Evolutionary conservation across 164 flowering plant genomes (phyloP).

Genomic region (Macadamia tetraphylla): DNA sequence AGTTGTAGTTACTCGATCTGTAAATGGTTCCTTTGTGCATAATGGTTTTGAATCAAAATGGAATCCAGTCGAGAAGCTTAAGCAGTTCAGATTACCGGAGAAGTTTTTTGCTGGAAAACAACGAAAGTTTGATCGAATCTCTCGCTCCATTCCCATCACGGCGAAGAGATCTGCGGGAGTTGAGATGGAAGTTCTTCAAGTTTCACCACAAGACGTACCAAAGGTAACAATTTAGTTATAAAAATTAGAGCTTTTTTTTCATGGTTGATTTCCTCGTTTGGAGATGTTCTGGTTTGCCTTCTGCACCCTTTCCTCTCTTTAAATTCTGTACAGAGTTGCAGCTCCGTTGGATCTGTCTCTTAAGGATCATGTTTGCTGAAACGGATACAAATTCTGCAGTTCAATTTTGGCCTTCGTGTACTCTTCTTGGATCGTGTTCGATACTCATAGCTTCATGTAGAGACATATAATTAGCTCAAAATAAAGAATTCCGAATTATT

Average conservation of each 20-base stretch:
- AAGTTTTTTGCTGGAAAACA: slow-evolving; percentile 6
- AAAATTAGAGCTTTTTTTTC: background rate
- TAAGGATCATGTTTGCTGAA: no score
- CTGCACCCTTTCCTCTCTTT: background rate
- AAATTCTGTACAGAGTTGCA: background rate
- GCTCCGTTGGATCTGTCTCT: background rate
- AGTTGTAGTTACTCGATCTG: slow-evolving; percentile 15
- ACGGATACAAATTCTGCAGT: no score
- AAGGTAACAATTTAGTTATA: slow-evolving; percentile 9
- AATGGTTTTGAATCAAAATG: slow-evolving; percentile 2
- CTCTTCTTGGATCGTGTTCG: no score
- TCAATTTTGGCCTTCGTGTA: no score
- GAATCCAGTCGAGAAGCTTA: slow-evolving; percentile 15
- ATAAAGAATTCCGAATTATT: no score
- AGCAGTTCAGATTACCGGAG: slow-evolving; percentile 7
- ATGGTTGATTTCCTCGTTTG: background rate
- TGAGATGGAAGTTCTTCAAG: slow-evolving; percentile 20
- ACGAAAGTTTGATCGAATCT: background rate
- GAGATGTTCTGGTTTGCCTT: background rate
- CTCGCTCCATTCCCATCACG: slow-evolving; percentile 5
- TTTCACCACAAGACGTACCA: slow-evolving; percentile 20
- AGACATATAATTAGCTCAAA: no score
- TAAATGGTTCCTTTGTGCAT: slow-evolving; percentile 15
- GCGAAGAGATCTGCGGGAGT: slow-evolving; percentile 15
- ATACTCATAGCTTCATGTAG: no score